Conservation (phyloP, 176 grass and related monocot species). For the Tuctoria greenei region DNA sequence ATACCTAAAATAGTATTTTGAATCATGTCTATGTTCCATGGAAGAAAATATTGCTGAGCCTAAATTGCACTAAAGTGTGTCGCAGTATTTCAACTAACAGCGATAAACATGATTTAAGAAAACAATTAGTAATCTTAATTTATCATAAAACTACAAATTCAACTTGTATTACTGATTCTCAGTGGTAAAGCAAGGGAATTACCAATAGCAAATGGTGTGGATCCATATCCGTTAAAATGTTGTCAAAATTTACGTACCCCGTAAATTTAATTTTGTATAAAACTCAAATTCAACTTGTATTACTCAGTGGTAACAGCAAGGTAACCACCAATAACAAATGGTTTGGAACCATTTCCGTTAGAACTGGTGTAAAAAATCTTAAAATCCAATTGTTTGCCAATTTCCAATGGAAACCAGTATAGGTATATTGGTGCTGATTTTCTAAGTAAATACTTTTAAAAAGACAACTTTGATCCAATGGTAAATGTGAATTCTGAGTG, state of each 20-base stretch:
- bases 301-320: too few relatives aligned
- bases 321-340: too few relatives aligned
- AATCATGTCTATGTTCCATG: conserved; percentile 19
- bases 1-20: conserved; percentile 61
- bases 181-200: background rate
- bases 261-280: too few relatives aligned
- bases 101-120: background rate
- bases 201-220: background rate
- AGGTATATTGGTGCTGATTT: background rate
- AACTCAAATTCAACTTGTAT: too few relatives aligned
- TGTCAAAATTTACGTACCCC: too few relatives aligned
- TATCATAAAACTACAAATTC: background rate
- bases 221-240: background rate
- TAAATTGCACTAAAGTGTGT: conserved; percentile 1
- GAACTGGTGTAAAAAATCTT: background rate
- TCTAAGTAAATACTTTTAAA: background rate
- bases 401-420: conserved; percentile 1
- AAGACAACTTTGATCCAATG: background rate
- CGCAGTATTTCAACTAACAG: conserved; percentile 19
- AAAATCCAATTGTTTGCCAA: background rate
- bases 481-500: background rate
- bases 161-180: conserved; percentile 20
- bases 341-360: too few relatives aligned
- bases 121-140: background rate
- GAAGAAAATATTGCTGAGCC: background rate